These are phyloP conservation scores for Polyporus arcularius DNA, from an alignment of 768 basidiomycete genomes.

Conservation along the genomic window DNA sequence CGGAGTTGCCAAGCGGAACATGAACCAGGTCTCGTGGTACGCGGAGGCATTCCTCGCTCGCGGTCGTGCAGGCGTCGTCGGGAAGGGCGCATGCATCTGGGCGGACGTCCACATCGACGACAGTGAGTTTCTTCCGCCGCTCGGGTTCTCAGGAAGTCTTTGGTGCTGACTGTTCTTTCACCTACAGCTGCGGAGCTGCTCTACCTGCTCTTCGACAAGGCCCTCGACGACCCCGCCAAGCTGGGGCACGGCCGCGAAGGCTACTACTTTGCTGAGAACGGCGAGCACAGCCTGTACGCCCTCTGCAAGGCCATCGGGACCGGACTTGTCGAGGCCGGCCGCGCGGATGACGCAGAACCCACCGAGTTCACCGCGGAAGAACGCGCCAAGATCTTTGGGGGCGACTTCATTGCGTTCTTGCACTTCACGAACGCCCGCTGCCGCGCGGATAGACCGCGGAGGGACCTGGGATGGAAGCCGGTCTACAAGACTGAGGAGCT, in stretches of 20 bases:
- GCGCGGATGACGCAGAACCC: constrained; percentile 33
- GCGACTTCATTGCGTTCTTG: neutral
- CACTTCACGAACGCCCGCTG: constrained; percentile 1
- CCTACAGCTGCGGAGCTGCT: constrained; percentile 36
- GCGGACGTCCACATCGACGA: constrained; percentile 49
- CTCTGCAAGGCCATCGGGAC: constrained; percentile 37
- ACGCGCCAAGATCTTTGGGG: constrained; percentile 30
- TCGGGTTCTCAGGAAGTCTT: neutral
- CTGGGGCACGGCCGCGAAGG: constrained; percentile 36
- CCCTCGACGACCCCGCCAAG: constrained; percentile 22
- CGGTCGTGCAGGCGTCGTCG: constrained; percentile 52
- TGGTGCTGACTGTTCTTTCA: neutral
- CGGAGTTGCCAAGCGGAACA: constrained; percentile 52
- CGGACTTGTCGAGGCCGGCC: constrained; percentile 31
- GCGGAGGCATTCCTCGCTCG: constrained; percentile 38
- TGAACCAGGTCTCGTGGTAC: constrained; percentile 47
- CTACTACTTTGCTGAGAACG: constrained; percentile 33
- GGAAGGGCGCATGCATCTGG: constrained; percentile 59
- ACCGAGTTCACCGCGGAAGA: constrained; percentile 46
- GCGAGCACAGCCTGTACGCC: constrained; percentile 28
- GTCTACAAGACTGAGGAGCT: constrained; percentile 41
- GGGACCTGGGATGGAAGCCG: constrained; percentile 47
- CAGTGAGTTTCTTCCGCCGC: constrained; percentile 33
- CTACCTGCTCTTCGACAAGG: constrained; percentile 40
- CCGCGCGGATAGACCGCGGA: constrained; percentile 19